Conservation (phyloP, 371 early-diverging fungal genomes). For the Mortierella sp. region DNA sequence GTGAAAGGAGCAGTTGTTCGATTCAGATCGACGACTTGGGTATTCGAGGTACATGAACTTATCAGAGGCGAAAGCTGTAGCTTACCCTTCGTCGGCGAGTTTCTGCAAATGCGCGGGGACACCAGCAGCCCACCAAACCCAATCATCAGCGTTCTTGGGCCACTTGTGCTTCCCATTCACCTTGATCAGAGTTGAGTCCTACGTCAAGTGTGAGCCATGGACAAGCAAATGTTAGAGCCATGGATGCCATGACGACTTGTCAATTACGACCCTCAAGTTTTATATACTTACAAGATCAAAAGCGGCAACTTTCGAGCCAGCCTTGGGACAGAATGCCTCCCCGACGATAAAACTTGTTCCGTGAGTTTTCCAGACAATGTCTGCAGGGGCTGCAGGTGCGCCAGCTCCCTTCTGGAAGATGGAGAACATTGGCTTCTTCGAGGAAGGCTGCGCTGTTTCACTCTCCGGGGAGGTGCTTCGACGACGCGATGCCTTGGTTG, state of each 20-base stretch:
- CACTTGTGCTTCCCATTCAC: conserved; percentile 73
- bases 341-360: conserved; percentile 54
- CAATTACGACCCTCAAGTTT: neutral
- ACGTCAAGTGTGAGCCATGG: neutral
- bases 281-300: conserved; percentile 78
- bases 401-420: conserved; percentile 42
- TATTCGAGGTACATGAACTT: neutral
- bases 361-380: conserved; percentile 37
- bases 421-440: conserved; percentile 53
- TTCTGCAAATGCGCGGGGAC: conserved; percentile 69
- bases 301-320: conserved; percentile 74
- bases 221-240: neutral
- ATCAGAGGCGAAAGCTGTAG: neutral
- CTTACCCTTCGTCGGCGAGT: conserved; percentile 74
- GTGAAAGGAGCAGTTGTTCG: conserved; percentile 14
- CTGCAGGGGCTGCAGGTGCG: conserved; percentile 11
- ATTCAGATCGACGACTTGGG: too few relatives aligned
- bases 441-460: neutral
- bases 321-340: conserved; percentile 40
- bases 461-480: conserved; percentile 17
- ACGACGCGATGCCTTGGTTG: conserved; percentile 3
- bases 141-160: conserved; percentile 82
- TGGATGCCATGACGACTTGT: neutral
- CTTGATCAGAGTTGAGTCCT: conserved; percentile 82
- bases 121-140: conserved; percentile 76